Evolutionary conservation across 179 eudicot genomes (phyloP).

Genomic region (Dionaea muscipula): DNA sequence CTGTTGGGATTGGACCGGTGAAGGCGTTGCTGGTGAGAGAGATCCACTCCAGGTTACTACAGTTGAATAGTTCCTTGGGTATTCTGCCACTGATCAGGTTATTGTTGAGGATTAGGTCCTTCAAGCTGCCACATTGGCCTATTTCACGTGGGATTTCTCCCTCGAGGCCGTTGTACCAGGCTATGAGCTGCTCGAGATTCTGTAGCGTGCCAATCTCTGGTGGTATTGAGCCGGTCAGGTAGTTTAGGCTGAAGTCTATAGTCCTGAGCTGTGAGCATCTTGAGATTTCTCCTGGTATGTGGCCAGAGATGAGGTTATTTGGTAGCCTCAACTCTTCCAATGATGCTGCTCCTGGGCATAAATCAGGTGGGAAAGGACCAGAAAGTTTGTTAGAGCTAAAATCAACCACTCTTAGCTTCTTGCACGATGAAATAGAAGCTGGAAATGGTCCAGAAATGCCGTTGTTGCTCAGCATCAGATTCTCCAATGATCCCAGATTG

Average conservation of each 20-base stretch:
- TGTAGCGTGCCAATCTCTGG: constrained; percentile 51
- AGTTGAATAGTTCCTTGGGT: constrained; percentile 51
- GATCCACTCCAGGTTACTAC: constrained; percentile 74
- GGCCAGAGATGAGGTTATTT: constrained; percentile 56
- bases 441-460: constrained; percentile 64
- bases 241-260: constrained; percentile 76
- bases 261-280: constrained; percentile 47
- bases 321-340: constrained; percentile 75
- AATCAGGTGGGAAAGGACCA: constrained; percentile 54
- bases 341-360: constrained; percentile 50
- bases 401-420: constrained; percentile 51
- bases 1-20: constrained; percentile 52
- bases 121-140: constrained; percentile 65
- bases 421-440: constrained; percentile 37
- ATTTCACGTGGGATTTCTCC: constrained; percentile 65
- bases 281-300: constrained; percentile 56
- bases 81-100: constrained; percentile 57
- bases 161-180: constrained; percentile 82
- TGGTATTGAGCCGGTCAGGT: constrained; percentile 70
- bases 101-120: constrained; percentile 75
- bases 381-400: constrained; percentile 73
- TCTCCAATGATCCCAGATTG: constrained; percentile 50
- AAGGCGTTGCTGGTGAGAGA: constrained; percentile 70
- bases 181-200: constrained; percentile 76
- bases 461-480: constrained; percentile 48